A percentile compares a stretch with the other conserved stretches of the same genome.
Evolutionary conservation across 495 filamentous ascomycete genomes (phyloP).

Genomic region (Opeltia flavorubescens): DNA sequence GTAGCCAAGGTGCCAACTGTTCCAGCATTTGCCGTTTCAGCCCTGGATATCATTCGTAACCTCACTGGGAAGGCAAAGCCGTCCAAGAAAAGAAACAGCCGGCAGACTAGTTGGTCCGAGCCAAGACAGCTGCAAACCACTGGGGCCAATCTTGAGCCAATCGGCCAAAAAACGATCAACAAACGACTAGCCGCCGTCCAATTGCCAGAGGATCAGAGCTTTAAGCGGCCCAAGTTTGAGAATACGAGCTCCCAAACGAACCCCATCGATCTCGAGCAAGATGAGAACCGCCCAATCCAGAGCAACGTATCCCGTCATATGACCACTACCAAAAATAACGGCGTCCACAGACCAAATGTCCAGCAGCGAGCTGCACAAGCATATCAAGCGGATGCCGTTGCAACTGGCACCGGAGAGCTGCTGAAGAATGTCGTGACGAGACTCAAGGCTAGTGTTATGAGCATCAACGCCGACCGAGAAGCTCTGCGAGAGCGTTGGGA

Average conservation of each 20-base stretch:
- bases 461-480: not conserved
- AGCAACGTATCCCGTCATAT: too few species aligned
- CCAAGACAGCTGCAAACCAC: too few species aligned
- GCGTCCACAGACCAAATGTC: not conserved
- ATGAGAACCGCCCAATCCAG: too few species aligned
- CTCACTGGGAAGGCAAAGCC: not conserved
- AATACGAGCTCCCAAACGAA: too few species aligned
- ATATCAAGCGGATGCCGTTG: not conserved
- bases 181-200: too few species aligned
- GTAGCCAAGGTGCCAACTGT: not conserved
- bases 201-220: too few species aligned
- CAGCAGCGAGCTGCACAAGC: not conserved
- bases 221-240: too few species aligned
- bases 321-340: too few species aligned
- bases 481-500: constrained; percentile 9
- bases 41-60: not conserved
- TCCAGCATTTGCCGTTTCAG: not conserved
- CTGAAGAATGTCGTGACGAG: not conserved
- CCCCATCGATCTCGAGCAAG: too few species aligned
- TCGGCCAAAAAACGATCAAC: not conserved
- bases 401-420: not conserved
- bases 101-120: too few species aligned
- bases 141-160: not conserved
- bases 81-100: too few species aligned
- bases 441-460: not conserved